phyloP scores from a whole-genome alignment of 441 rosid species.

The Euphorbia celastroides region DNA sequence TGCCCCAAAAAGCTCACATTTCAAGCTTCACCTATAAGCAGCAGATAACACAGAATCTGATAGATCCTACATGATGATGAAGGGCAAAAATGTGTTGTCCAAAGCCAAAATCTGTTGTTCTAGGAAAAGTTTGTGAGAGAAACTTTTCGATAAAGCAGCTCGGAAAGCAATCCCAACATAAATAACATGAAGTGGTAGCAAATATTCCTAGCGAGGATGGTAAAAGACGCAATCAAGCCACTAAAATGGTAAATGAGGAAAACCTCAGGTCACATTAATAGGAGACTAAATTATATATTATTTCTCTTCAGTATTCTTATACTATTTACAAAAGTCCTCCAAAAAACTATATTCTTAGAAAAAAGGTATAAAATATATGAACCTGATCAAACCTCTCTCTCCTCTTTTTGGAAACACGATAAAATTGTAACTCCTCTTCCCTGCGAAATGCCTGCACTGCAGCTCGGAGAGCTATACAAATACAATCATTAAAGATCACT shows the following conservation, averaged over 20 bases:
- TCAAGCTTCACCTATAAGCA: too few relatives aligned
- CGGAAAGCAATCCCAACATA: too few relatives aligned
- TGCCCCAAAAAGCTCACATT: too few relatives aligned
- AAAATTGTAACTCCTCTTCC: constrained; percentile 62
- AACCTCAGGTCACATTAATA: background rate
- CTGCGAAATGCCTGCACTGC: constrained; percentile 84
- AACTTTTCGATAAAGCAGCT: too few relatives aligned
- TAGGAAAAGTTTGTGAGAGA: too few relatives aligned
- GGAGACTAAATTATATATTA: background rate
- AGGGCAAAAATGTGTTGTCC: too few relatives aligned
- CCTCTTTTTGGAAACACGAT: constrained; percentile 66
- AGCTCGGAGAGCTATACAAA: constrained; percentile 57
- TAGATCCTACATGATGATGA: too few relatives aligned
- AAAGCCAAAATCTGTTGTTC: too few relatives aligned
- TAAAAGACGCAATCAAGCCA: background rate
- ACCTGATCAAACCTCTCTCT: constrained; percentile 90
- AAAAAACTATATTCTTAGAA: background rate
- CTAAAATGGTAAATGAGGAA: background rate
- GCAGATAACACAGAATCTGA: too few relatives aligned
- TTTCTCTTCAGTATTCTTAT: background rate
- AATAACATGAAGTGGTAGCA: constrained; percentile 1
- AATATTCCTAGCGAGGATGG: constrained; percentile 3
- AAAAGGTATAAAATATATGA: constrained; percentile 15
- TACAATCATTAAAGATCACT: constrained; percentile 4
- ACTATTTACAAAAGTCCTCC: background rate